Conservation (phyloP, 129 eudicot species). For the Glebionis coronaria region DNA sequence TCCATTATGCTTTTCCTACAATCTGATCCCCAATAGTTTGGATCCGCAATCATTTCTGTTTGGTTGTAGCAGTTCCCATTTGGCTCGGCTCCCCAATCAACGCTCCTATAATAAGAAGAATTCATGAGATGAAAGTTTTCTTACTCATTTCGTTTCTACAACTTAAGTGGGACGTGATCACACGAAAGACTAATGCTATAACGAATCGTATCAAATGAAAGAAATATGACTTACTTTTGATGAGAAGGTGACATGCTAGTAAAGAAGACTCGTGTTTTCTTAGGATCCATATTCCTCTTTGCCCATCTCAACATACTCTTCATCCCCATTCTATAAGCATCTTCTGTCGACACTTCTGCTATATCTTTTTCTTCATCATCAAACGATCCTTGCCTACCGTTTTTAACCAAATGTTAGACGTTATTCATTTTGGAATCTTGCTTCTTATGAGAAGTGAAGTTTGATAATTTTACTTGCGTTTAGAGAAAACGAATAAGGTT, state of each 20-base stretch:
- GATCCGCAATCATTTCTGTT: conserved; percentile 70
- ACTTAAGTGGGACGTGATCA: neutral
- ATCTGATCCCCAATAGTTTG: conserved; percentile 78
- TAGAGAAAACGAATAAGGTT: no score
- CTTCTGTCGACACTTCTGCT: conserved; percentile 66
- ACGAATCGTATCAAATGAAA: neutral
- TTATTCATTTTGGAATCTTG: no score
- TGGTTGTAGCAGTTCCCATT: conserved; percentile 77
- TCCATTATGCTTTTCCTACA: conserved; percentile 63
- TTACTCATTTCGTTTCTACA: neutral
- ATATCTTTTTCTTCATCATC: conserved; percentile 71
- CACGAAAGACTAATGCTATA: no score
- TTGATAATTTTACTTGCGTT: no score
- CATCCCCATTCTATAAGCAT: conserved; percentile 82
- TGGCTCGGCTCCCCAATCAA: conserved; percentile 78
- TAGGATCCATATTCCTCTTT: conserved; percentile 72
- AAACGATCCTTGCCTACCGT: conserved; percentile 74
- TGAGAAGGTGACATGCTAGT: conserved; percentile 99
- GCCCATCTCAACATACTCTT: conserved; percentile 96
- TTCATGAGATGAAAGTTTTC: neutral
- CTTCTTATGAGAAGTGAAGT: no score
- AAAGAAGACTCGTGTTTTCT: conserved; percentile 80
- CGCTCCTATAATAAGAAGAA: conserved; percentile 40
- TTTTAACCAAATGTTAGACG: neutral
- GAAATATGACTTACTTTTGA: conserved; percentile 50